These are phyloP conservation scores for Podosphaera aphanis DNA, from an alignment of 2,329 filamentous ascomycete species.

Conservation along the genomic window DNA sequence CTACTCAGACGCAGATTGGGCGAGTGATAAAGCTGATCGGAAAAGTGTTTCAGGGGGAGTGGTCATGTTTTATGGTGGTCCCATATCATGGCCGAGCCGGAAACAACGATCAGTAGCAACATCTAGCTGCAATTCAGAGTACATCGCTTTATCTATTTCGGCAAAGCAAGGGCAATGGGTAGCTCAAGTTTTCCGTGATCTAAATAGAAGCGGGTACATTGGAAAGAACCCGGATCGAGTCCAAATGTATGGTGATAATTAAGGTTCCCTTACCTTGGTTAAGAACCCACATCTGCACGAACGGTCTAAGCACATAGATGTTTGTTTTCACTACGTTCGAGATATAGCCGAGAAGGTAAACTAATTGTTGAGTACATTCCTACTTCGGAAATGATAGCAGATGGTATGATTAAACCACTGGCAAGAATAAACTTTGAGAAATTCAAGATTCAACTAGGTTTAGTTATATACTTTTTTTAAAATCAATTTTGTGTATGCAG, in stretches of 20 bases:
- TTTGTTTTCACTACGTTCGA: neutral
- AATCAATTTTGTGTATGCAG: too few species aligned
- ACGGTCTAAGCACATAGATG: neutral
- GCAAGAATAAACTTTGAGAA: neutral
- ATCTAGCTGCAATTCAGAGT: neutral
- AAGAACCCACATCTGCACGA: neutral
- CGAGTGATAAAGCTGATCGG: too few species aligned
- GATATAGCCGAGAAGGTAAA: neutral
- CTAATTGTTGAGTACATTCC: neutral
- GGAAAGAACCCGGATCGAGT: neutral
- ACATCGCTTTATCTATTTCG: neutral
- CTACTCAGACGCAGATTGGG: too few species aligned
- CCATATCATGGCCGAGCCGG: neutral
- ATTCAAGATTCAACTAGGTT: neutral
- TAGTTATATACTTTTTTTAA: too few species aligned
- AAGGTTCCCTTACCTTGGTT: neutral
- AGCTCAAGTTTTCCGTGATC: neutral
- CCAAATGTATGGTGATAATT: neutral
- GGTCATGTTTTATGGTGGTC: neutral
- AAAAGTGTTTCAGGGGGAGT: too few species aligned
- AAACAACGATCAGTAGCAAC: neutral
- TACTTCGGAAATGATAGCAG: neutral
- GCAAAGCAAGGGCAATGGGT: neutral
- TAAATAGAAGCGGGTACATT: neutral
- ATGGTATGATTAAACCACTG: neutral